Percentiles rank a stretch among this genome's conserved stretches.
phyloP scores from a whole-genome alignment of 768 basidiomycete species.

The Russula sp. region DNA sequence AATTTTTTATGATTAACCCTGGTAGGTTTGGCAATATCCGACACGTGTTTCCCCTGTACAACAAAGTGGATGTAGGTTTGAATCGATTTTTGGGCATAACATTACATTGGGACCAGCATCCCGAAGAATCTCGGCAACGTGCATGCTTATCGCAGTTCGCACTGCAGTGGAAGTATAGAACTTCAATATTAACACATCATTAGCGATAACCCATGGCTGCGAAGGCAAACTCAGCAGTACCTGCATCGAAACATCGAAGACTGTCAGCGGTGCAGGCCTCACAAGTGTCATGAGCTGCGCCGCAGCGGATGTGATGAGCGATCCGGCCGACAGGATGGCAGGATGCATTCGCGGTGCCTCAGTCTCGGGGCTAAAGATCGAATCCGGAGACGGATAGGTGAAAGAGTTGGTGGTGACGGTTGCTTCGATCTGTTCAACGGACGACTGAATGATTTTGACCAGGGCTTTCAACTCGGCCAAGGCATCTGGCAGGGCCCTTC shows the following conservation, averaged over 20 bases:
- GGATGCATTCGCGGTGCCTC: constrained; percentile 15
- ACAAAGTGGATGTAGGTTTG: background rate
- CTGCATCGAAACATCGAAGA: constrained; percentile 14
- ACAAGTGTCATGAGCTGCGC: constrained; percentile 14
- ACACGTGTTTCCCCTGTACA: constrained; percentile 40
- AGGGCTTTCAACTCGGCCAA: constrained; percentile 6
- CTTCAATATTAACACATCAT: background rate
- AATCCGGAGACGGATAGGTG: constrained; percentile 5
- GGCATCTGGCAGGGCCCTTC: background rate
- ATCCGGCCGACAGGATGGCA: constrained; percentile 9
- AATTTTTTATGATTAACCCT: constrained; percentile 38
- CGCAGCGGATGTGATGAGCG: constrained; percentile 16
- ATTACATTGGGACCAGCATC: constrained; percentile 26
- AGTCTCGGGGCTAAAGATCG: constrained; percentile 1
- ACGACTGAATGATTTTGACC: constrained; percentile 13
- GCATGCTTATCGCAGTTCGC: constrained; percentile 1
- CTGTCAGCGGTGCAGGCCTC: constrained; percentile 7
- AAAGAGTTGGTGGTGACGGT: constrained; percentile 4
- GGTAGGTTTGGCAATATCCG: constrained; percentile 39
- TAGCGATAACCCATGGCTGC: background rate
- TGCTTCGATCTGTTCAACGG: constrained; percentile 7
- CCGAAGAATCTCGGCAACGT: constrained; percentile 27
- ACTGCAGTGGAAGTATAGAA: constrained; percentile 4
- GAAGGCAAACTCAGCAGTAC: background rate
- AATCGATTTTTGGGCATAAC: background rate